Evolutionary conservation across 169 alveolate genomes (phyloP).

Genomic region (Plasmodium vinckei): DNA sequence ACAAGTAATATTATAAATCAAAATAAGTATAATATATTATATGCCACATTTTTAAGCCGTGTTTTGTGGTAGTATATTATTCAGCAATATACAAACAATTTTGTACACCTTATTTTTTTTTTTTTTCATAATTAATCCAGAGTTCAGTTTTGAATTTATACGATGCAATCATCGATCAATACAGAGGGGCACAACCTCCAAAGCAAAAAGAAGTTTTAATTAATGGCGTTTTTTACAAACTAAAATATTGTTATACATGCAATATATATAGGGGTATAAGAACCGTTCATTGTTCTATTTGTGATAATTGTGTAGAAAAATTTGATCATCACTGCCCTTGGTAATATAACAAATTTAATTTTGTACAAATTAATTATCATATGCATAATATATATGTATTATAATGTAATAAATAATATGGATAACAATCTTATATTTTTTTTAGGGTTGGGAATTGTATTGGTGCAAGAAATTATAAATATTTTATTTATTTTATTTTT

Average conservation of each 20-base stretch:
- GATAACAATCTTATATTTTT: neutral
- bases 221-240: constrained; percentile 81
- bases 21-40: neutral
- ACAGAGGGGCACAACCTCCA: constrained; percentile 81
- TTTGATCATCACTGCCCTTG: constrained; percentile 96
- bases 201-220: constrained; percentile 81
- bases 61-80: too few species aligned
- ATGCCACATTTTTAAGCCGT: too few species aligned
- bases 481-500: constrained; percentile 80
- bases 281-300: constrained; percentile 91
- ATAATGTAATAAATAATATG: neutral
- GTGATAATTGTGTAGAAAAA: constrained; percentile 93
- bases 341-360: constrained; percentile 37
- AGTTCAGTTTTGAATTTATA: constrained; percentile 70
- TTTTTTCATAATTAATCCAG: constrained; percentile 10
- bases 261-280: constrained; percentile 91
- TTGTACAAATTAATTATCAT: neutral
- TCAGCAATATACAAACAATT: too few species aligned
- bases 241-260: constrained; percentile 91
- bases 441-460: constrained; percentile 89
- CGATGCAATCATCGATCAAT: constrained; percentile 78
- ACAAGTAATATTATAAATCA: constrained; percentile 45
- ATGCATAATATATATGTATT: neutral
- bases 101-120: neutral
- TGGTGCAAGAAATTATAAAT: constrained; percentile 91